Conservation (phyloP, 2,329 filamentous ascomycete genomes). For the Didymella pinodella region DNA sequence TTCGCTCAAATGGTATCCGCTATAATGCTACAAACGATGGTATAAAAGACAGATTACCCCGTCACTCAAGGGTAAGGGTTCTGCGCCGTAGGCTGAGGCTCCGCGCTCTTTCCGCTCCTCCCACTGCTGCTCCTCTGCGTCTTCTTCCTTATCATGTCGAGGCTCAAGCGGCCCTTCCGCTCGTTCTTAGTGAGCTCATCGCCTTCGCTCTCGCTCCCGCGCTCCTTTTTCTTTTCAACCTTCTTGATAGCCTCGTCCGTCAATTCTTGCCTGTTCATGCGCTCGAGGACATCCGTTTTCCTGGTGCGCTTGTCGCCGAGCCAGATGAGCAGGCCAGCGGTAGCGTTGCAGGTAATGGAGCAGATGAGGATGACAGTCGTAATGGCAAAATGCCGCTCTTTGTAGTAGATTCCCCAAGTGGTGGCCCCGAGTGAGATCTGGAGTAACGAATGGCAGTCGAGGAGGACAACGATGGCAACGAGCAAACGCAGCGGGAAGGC, state of each 20-base stretch:
- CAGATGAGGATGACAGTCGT: constrained; percentile 83
- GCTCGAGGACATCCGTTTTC: constrained; percentile 85
- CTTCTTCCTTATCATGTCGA: constrained; percentile 27
- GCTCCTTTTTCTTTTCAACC: constrained; percentile 54
- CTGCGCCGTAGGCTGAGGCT: constrained; percentile 16
- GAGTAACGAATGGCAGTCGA: constrained; percentile 80
- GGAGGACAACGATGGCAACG: constrained; percentile 77
- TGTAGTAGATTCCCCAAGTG: constrained; percentile 81
- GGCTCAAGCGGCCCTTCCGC: constrained; percentile 28
- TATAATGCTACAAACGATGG: constrained; percentile 14
- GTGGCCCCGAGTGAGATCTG: constrained; percentile 80
- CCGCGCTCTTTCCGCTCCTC: constrained; percentile 25
- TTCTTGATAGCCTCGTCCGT: constrained; percentile 71
- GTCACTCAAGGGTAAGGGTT: constrained; percentile 14
- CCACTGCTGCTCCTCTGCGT: constrained; percentile 20
- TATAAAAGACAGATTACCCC: background rate
- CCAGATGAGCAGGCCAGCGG: constrained; percentile 77
- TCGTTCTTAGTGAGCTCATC: constrained; percentile 28
- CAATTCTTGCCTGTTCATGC: constrained; percentile 77
- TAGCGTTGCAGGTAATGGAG: constrained; percentile 79
- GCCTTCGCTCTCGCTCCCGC: constrained; percentile 51
- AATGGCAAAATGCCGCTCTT: constrained; percentile 71
- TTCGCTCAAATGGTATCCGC: constrained; percentile 18
- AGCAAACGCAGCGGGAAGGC: constrained; percentile 79
- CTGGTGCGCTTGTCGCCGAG: constrained; percentile 78